Evolutionary conservation across 108 stramenopile genomes (phyloP).

Genomic region (Cyclotella distinguenda): DNA sequence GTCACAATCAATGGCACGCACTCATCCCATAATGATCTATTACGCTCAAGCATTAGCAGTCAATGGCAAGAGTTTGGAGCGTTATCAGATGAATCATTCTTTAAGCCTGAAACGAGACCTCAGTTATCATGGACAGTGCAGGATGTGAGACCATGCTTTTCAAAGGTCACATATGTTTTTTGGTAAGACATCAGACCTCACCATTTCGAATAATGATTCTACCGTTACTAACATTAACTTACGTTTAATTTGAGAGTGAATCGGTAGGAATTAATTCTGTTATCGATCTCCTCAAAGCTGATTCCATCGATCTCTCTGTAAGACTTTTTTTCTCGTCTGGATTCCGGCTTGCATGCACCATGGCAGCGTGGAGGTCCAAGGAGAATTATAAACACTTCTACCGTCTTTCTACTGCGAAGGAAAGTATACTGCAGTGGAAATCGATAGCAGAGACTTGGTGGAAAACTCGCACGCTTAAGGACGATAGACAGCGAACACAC

Average conservation of each 20-base stretch:
- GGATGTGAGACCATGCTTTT: conserved; percentile 6
- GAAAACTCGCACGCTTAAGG: too few relatives aligned
- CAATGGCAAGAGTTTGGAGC: conserved; percentile 13
- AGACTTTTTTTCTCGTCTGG: conserved; percentile 11
- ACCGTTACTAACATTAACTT: background rate
- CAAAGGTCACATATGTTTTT: conserved; percentile 2
- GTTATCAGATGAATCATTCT: background rate
- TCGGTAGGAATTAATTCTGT: conserved; percentile 7
- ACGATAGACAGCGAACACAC: too few relatives aligned
- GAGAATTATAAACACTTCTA: conserved; percentile 1
- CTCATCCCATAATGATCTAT: background rate
- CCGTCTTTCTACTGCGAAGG: background rate
- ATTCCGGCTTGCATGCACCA: conserved; percentile 22
- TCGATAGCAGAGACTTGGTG: conserved; percentile 5
- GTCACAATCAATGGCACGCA: background rate
- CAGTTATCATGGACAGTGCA: conserved; percentile 8
- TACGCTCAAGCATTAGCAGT: background rate
- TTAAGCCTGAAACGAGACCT: background rate
- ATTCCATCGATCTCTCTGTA: background rate
- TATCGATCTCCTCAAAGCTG: conserved; percentile 6
- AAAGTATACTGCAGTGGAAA: conserved; percentile 15
- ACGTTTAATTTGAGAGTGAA: background rate
- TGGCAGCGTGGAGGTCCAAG: conserved; percentile 18
- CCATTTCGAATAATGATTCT: background rate
- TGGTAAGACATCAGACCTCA: background rate